Percentiles rank a stretch among this genome's conserved stretches.
Conservation (phyloP, 768 basidiomycete species). For the Chalciporus piperatus region DNA sequence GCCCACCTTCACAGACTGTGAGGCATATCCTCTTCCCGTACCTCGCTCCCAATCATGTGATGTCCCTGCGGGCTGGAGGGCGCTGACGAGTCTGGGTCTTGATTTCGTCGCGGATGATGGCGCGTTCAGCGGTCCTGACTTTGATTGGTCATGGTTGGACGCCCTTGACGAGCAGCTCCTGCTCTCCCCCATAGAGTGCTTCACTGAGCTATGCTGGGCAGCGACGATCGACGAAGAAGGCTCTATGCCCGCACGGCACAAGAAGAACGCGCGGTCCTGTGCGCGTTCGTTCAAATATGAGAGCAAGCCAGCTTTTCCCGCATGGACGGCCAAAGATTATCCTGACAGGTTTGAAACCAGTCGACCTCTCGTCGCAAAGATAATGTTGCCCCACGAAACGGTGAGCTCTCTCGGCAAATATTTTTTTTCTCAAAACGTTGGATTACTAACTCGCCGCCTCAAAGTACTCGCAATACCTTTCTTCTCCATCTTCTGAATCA, state of each 20-base stretch:
- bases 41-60: conserved; percentile 3
- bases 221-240: conserved; percentile 32
- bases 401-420: conserved; percentile 6
- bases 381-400: conserved; percentile 12
- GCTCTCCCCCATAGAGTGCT: conserved; percentile 35
- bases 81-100: conserved; percentile 5
- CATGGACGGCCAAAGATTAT: conserved; percentile 1
- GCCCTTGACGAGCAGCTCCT: conserved; percentile 41
- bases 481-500: conserved; percentile 9
- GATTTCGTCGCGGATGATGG: conserved; percentile 21
- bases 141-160: conserved; percentile 37
- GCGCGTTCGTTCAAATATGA: conserved; percentile 18
- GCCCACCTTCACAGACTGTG: neutral
- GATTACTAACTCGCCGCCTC: neutral
- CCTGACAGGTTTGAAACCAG: conserved; percentile 9
- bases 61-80: neutral
- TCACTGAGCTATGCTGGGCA: conserved; percentile 41
- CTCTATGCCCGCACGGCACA: neutral
- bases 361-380: conserved; percentile 18
- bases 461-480: conserved; percentile 9
- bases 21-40: conserved; percentile 8
- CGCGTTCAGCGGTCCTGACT: conserved; percentile 28
- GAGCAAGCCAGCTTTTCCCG: neutral
- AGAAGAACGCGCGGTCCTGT: conserved; percentile 1
- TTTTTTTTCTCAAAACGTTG: neutral